Percentiles rank a stretch among this genome's conserved stretches.
phyloP scores from a whole-genome alignment of 805 yeast species.

The Kazachstania taianensis region DNA sequence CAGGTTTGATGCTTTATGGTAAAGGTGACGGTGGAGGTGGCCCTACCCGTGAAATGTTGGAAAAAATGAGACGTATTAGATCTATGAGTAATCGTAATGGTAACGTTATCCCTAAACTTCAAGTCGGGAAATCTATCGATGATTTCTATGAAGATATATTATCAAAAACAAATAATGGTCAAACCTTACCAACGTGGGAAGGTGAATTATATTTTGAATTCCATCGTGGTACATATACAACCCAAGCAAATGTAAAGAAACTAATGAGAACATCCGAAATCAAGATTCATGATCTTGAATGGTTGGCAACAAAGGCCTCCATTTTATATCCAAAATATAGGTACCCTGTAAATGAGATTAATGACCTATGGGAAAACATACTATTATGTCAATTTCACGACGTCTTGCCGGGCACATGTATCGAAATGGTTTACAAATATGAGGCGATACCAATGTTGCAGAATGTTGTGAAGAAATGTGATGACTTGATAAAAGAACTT shows the following conservation, averaged over 20 bases:
- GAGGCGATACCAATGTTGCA: constrained; percentile 75
- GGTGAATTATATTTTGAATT: constrained; percentile 92
- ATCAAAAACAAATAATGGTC: constrained; percentile 53
- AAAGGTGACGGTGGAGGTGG: constrained; percentile 99
- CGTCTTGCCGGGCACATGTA: constrained; percentile 95
- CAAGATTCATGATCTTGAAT: constrained; percentile 77
- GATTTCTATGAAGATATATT: constrained; percentile 66
- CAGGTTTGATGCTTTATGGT: constrained; percentile 76
- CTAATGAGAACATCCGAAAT: constrained; percentile 69
- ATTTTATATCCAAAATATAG: constrained; percentile 32
- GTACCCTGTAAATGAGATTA: constrained; percentile 64
- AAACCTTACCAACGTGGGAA: constrained; percentile 70
- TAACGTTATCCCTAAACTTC: constrained; percentile 62
- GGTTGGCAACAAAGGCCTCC: constrained; percentile 69
- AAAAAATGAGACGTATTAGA: constrained; percentile 82
- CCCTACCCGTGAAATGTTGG: constrained; percentile 87
- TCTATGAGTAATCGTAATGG: constrained; percentile 79
- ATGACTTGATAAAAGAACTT: constrained; percentile 43
- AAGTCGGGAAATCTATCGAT: constrained; percentile 62
- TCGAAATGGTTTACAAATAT: constrained; percentile 83
- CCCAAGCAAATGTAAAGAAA: constrained; percentile 80
- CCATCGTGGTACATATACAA: constrained; percentile 94
- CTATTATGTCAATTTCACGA: constrained; percentile 93
- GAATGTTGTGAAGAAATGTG: constrained; percentile 43
- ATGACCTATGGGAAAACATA: constrained; percentile 77